These are phyloP conservation scores for Penicillium palitans DNA, from an alignment of 2,329 filamentous ascomycete species.

Conservation along the genomic window DNA sequence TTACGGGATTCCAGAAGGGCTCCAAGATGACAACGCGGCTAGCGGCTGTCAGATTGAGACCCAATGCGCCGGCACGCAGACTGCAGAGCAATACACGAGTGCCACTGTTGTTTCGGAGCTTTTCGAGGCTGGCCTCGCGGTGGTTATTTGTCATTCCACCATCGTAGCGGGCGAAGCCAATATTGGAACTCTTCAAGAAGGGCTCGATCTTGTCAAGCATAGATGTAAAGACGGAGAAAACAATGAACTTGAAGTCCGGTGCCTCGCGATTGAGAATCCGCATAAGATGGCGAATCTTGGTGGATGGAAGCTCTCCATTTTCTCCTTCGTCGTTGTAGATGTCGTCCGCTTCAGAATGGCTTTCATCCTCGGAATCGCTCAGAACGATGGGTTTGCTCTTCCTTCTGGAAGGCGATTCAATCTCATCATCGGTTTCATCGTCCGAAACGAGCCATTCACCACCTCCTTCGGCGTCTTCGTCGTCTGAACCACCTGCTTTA, in stretches of 20 bases:
- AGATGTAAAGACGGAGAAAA: conserved; percentile 97
- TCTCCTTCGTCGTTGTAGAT: conserved; percentile 36
- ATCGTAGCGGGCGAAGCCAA: conserved; percentile 87
- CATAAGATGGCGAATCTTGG: conserved; percentile 87
- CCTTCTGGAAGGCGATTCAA: conserved; percentile 31
- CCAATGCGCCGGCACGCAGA: conserved; percentile 88
- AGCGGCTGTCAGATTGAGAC: conserved; percentile 91
- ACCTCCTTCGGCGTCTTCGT: conserved; percentile 83
- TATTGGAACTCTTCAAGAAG: conserved; percentile 72
- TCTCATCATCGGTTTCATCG: conserved; percentile 53
- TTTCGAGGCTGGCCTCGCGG: conserved; percentile 80
- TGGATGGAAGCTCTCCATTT: conserved; percentile 61
- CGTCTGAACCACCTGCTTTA: conserved; percentile 78
- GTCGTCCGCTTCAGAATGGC: conserved; percentile 42
- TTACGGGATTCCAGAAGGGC: conserved; percentile 95
- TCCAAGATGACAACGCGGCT: conserved; percentile 92
- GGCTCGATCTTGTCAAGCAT: conserved; percentile 97
- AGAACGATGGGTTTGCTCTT: conserved; percentile 23
- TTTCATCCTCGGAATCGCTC: conserved; percentile 35
- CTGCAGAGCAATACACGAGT: conserved; percentile 88
- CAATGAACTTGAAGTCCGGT: conserved; percentile 88
- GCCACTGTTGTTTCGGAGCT: conserved; percentile 69
- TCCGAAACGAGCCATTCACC: conserved; percentile 75
- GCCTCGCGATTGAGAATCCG: conserved; percentile 77
- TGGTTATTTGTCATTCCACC: conserved; percentile 92